Conservation (phyloP, 495 filamentous ascomycete genomes). For the Hypoxylon trugodes region DNA sequence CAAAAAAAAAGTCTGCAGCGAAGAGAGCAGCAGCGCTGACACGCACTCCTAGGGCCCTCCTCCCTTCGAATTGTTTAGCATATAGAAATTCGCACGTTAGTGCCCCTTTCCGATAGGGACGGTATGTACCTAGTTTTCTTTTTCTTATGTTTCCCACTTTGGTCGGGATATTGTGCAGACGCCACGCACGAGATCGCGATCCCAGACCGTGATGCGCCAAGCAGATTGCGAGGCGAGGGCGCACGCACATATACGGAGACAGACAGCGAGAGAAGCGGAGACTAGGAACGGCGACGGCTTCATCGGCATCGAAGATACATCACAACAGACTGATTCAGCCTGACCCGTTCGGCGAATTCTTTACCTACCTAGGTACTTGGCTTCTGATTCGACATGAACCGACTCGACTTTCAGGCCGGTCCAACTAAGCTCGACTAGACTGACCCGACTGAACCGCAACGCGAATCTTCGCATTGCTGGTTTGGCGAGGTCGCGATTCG, state of each 20-base stretch:
- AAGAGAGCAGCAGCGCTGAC: conserved; percentile 41
- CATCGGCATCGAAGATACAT: conserved; percentile 16
- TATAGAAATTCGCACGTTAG: conserved; percentile 43
- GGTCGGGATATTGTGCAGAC: conserved; percentile 46
- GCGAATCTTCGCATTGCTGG: conserved; percentile 8
- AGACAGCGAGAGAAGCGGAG: conserved; percentile 2
- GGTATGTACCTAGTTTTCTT: conserved; percentile 37
- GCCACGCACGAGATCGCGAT: conserved; percentile 44
- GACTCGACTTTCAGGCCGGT: no score
- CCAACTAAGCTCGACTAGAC: neutral
- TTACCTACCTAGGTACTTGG: conserved; percentile 16
- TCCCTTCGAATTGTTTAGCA: conserved; percentile 30
- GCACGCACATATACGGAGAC: conserved; percentile 7
- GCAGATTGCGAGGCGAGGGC: conserved; percentile 35
- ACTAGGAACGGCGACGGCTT: conserved; percentile 11
- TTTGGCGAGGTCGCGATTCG: conserved; percentile 13
- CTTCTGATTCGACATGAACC: neutral
- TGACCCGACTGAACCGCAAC: conserved; percentile 2
- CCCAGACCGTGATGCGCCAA: conserved; percentile 34
- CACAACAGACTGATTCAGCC: conserved; percentile 25
- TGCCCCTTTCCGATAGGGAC: conserved; percentile 45
- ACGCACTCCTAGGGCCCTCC: conserved; percentile 30
- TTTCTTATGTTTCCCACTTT: conserved; percentile 40
- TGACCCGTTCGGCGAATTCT: conserved; percentile 10
- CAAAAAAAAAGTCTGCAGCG: conserved; percentile 31